Percentiles rank a stretch among this genome's conserved stretches.
Evolutionary conservation across 306 rosid species (phyloP).

Genomic region (Vigna trinervia): DNA sequence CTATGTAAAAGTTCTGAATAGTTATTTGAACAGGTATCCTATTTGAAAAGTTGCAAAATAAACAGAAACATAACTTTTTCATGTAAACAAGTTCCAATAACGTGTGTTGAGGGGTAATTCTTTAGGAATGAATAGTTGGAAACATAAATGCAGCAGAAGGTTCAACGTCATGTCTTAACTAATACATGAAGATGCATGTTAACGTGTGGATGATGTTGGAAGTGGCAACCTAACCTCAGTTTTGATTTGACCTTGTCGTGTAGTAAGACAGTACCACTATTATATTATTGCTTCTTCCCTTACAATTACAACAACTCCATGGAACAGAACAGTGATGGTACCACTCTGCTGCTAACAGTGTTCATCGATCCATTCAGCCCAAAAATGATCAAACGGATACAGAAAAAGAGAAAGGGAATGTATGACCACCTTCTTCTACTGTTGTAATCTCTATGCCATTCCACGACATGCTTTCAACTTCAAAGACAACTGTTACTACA

Average conservation of each 20-base stretch:
- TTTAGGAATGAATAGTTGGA: not conserved
- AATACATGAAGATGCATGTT: slow-evolving; percentile 12
- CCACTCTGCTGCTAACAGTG: too few species aligned
- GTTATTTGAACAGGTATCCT: too few species aligned
- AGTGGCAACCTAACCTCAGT: not conserved
- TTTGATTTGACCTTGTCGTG: slow-evolving; percentile 7
- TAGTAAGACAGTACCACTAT: not conserved
- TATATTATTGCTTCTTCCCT: not conserved
- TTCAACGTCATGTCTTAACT: slow-evolving; percentile 24
- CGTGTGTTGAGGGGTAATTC: not conserved
- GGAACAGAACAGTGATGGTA: too few species aligned
- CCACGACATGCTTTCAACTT: slow-evolving; percentile 17
- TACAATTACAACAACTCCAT: too few species aligned
- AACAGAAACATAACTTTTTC: too few species aligned
- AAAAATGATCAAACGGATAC: not conserved
- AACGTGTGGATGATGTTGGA: slow-evolving; percentile 15
- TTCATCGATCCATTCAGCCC: not conserved
- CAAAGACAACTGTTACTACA: not conserved
- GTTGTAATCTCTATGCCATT: not conserved
- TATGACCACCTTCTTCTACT: not conserved
- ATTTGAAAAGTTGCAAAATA: too few species aligned
- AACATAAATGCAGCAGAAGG: slow-evolving; percentile 7
- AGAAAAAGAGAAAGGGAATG: not conserved
- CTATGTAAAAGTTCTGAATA: too few species aligned
- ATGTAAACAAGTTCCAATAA: not conserved